phyloP scores from a whole-genome alignment of 306 rosid genomes.

The Echinosophora koreensis region DNA sequence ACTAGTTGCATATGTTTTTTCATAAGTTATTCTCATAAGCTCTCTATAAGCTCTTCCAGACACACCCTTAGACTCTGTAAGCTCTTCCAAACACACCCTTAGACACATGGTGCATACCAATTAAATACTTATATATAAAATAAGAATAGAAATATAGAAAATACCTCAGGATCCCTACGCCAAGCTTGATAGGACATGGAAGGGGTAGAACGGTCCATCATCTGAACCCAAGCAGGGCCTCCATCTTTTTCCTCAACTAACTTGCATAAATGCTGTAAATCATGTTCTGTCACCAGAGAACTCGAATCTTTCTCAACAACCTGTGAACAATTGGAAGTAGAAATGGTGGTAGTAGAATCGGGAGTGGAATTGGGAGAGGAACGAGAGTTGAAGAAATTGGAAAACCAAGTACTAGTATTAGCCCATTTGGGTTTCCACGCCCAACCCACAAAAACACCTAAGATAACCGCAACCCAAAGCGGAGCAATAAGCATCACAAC shows the following conservation, averaged over 20 bases:
- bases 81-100: too few relatives aligned
- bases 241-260: slow-evolving; percentile 71
- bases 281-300: slow-evolving; percentile 56
- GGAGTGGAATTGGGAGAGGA: slow-evolving; percentile 19
- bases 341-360: slow-evolving; percentile 41
- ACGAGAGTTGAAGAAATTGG: slow-evolving; percentile 43
- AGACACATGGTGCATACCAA: too few relatives aligned
- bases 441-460: slow-evolving; percentile 93
- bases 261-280: slow-evolving; percentile 53
- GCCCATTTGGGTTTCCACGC: slow-evolving; percentile 97
- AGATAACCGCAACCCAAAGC: slow-evolving; percentile 77
- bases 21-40: too few relatives aligned
- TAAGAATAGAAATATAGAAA: too few relatives aligned
- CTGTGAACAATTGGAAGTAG: slow-evolving; percentile 51
- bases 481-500: slow-evolving; percentile 64
- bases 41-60: too few relatives aligned
- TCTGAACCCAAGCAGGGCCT: slow-evolving; percentile 90
- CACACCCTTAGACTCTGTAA: too few relatives aligned
- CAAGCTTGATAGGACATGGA: slow-evolving; percentile 82
- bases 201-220: slow-evolving; percentile 91
- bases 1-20: too few relatives aligned
- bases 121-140: too few relatives aligned
- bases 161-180: slow-evolving; percentile 61
- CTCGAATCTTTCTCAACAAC: slow-evolving; percentile 48
- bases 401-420: slow-evolving; percentile 20